These are phyloP conservation scores for Glebionis coronaria DNA, from an alignment of 129 eudicot species.

Conservation along the genomic window DNA sequence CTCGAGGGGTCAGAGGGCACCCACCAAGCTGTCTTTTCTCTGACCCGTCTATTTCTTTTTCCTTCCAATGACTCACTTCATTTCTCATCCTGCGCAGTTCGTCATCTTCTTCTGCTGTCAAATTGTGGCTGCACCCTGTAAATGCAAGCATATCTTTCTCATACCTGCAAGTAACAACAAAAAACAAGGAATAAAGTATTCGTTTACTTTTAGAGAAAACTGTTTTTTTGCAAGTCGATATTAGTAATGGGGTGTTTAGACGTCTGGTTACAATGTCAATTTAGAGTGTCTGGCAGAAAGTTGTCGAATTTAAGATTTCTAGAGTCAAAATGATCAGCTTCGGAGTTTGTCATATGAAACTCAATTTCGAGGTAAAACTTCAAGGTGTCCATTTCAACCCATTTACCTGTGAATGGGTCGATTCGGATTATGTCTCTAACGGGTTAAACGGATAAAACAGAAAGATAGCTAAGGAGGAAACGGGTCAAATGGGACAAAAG, in stretches of 20 bases:
- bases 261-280: too few relatives aligned
- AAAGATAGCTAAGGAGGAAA: background rate
- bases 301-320: too few relatives aligned
- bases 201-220: background rate
- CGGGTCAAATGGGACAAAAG: background rate
- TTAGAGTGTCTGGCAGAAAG: too few relatives aligned
- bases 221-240: background rate
- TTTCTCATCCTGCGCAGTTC: constrained; percentile 80
- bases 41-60: constrained; percentile 83
- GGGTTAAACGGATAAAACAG: background rate
- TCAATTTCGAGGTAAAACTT: too few relatives aligned
- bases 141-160: constrained; percentile 99
- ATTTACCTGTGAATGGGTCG: background rate
- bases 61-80: constrained; percentile 97
- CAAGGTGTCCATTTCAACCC: too few relatives aligned
- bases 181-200: background rate
- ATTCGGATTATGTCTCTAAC: background rate
- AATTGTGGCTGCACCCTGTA: constrained; percentile 93
- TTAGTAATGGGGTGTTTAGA: background rate
- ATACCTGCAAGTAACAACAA: constrained; percentile 46
- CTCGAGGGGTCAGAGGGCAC: constrained; percentile 94
- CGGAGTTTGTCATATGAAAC: too few relatives aligned
- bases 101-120: constrained; percentile 84
- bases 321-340: too few relatives aligned
- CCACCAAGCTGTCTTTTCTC: constrained; percentile 87